A percentile compares a stretch with the other conserved stretches of the same genome.
phyloP scores from a whole-genome alignment of 2,329 filamentous ascomycete species.

The Diaporthe citri region DNA sequence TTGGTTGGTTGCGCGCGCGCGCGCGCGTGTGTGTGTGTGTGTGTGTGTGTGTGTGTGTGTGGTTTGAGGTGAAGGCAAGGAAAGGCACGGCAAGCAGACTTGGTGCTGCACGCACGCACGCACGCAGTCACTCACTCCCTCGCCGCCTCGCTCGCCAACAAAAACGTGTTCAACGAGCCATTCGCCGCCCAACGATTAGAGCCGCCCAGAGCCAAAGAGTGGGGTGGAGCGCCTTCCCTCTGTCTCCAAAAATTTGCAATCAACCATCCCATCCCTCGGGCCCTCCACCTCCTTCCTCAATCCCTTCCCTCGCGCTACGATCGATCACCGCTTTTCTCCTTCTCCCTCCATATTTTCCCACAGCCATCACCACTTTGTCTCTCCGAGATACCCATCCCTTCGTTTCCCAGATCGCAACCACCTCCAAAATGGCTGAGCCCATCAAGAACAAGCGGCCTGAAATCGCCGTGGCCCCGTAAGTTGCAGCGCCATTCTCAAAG shows the following conservation, averaged over 20 bases:
- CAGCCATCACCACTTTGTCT: conserved; percentile 30
- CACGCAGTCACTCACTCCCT: conserved; percentile 17
- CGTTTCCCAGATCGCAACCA: conserved; percentile 46
- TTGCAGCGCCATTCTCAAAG: conserved; percentile 44
- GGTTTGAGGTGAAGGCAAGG: not conserved
- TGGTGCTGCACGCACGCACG: conserved; percentile 7
- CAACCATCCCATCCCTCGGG: conserved; percentile 34
- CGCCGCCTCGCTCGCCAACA: conserved; percentile 36
- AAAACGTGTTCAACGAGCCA: conserved; percentile 36
- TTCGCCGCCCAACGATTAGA: conserved; percentile 35
- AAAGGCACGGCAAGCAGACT: conserved; percentile 10
- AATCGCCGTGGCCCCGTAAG: conserved; percentile 69
- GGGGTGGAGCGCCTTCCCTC: conserved; percentile 36
- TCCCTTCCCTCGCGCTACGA: conserved; percentile 26
- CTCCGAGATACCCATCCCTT: conserved; percentile 33
- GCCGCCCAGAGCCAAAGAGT: conserved; percentile 32
- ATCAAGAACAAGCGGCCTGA: conserved; percentile 74
- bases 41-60: too few relatives aligned
- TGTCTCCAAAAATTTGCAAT: conserved; percentile 38
- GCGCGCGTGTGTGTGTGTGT: too few relatives aligned
- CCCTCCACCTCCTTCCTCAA: conserved; percentile 34
- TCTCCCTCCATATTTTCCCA: conserved; percentile 32
- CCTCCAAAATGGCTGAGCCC: conserved; percentile 69
- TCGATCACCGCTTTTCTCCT: conserved; percentile 33
- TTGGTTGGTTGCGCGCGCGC: too few relatives aligned